Base-by-base conservation (phyloP, 2,329 filamentous ascomycete genomes). In the Chalara sp. region DNA sequence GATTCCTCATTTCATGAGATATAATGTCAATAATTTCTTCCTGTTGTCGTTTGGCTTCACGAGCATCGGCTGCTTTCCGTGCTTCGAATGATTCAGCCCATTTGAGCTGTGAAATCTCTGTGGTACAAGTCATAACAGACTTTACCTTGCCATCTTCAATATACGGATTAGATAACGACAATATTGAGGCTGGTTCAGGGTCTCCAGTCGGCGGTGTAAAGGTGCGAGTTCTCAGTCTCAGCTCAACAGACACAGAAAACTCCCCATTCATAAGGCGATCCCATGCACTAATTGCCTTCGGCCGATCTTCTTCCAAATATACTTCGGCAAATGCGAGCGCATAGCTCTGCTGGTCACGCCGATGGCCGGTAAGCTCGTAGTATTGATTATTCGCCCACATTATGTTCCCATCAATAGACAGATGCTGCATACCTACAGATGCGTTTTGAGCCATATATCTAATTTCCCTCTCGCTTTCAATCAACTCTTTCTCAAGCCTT, bases 1-100 rank as follows among this genome's bases (percentile, higher is more conserved):
- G 35, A 29, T 42, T 42, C 44, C 33, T 42, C 42, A 44, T 32
- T 47, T 44, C 44, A 31, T 44, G 52, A 32, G 77, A 79, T 2
- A 76, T 79, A 70, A 88, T 87, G 65, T 89, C 86, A 61, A 90
- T 87, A 59, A 89, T 89, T 56, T 86, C 86, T 59, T 90, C 85
- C 61, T 91, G 87, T 62, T 87, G 83, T 5, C 82, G 70, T 58
- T 76, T 79, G 43, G 76, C 76, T 61, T 79, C 76, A 33, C 81
- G 74, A 2, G 78, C 78, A 51, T 81, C 74, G 44, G 55, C 53
- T 51, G 55, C 54, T 76, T 73, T 60, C 73, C 37, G 51, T 28
- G 51, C 29, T 30, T 47, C 32, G 32, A 56, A 50, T 30, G 12
- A 47, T 35, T 59, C 55, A 12, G 49, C 33, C 44, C 44, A 50